Base-by-base conservation (phyloP, 2,329 filamentous ascomycete species). In the Diaporthe australafricana region DNA sequence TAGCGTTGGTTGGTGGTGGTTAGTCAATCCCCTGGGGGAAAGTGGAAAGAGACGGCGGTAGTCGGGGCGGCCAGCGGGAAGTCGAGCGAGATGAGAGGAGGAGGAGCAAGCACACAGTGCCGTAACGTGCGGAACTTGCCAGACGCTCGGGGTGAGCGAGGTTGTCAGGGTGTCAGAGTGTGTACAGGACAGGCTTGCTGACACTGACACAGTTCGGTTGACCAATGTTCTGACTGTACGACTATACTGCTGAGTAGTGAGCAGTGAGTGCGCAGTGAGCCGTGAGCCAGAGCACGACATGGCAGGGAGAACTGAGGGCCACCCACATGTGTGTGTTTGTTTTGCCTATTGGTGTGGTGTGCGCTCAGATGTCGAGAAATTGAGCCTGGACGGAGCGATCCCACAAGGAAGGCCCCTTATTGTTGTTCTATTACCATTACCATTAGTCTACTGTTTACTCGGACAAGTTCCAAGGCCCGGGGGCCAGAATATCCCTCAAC, bases 1-100 rank as follows among this genome's bases (percentile, higher is more conserved):
- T 65, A 65, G 30, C 32, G 60, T 38, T 63, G 60, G 60, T 63
- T 63, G 60, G 60, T 63, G 27, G 60, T 63, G 20, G 60, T 50
- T 65, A 65, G 60, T 65, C 7, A 11, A 38, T 16, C 20, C 27
- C 17, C 11, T 30, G 14, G 42, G n/a, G 45, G 30, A 65, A 50
- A 25, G 45, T 50, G 60, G 60, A 45, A 50, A 50, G 60, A 65
- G 45, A 48, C 7, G 27, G 60, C 57, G 57, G 42, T 47, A 48
- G 57, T 63, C 57, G 57, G 57, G 42, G 57, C 57, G 57, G 57
- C 40, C 57, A 48, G 57, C 40, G 57, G 57, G 22, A 42, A 16
- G n/a, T n/a, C n/a, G 22, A 30, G 12, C 40, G 38, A 42, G 56
- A 62, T 32, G 38, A 27, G 32, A 22, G 6, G 22, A 27, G 1